A percentile compares a stretch with the other conserved stretches of the same genome.
phyloP scores from a whole-genome alignment of 2,329 filamentous ascomycete genomes.

The Exophiala mesophila region DNA sequence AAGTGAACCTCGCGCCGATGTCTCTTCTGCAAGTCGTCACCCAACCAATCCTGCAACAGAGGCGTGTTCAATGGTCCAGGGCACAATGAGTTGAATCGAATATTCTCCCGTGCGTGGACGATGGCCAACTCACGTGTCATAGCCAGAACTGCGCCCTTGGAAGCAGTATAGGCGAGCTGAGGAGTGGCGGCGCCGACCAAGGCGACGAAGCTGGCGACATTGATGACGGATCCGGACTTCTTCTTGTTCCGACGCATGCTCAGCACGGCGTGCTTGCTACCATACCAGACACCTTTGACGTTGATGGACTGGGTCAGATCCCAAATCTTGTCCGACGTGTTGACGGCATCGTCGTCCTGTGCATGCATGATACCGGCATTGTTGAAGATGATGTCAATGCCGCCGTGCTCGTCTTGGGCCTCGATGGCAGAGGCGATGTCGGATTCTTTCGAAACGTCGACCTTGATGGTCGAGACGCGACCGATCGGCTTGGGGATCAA shows the following conservation, averaged over 20 bases:
- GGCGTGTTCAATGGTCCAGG: constrained; percentile 90
- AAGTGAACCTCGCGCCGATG: constrained; percentile 82
- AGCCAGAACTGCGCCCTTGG: constrained; percentile 86
- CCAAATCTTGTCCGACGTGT: constrained; percentile 87
- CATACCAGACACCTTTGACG: constrained; percentile 97
- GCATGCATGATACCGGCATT: constrained; percentile 97
- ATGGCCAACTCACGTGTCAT: constrained; percentile 87
- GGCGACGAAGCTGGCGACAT: constrained; percentile 27
- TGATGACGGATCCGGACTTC: constrained; percentile 55
- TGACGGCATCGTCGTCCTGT: constrained; percentile 70
- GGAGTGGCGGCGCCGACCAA: constrained; percentile 27
- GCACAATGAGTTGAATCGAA: constrained; percentile 85
- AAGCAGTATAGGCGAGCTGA: constrained; percentile 72
- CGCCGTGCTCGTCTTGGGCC: constrained; percentile 75
- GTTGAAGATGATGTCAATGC: constrained; percentile 91
- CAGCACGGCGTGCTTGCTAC: constrained; percentile 84
- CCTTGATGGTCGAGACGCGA: constrained; percentile 47
- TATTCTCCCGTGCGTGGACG: constrained; percentile 80
- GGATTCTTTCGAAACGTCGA: constrained; percentile 81
- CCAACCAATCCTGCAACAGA: constrained; percentile 87
- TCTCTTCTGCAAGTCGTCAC: constrained; percentile 77
- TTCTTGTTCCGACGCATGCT: constrained; percentile 76
- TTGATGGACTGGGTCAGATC: constrained; percentile 91
- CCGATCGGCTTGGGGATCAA: constrained; percentile 56
- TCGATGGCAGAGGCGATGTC: constrained; percentile 72